Conservation (phyloP, 768 basidiomycete genomes). For the Arthromyces matolae region DNA sequence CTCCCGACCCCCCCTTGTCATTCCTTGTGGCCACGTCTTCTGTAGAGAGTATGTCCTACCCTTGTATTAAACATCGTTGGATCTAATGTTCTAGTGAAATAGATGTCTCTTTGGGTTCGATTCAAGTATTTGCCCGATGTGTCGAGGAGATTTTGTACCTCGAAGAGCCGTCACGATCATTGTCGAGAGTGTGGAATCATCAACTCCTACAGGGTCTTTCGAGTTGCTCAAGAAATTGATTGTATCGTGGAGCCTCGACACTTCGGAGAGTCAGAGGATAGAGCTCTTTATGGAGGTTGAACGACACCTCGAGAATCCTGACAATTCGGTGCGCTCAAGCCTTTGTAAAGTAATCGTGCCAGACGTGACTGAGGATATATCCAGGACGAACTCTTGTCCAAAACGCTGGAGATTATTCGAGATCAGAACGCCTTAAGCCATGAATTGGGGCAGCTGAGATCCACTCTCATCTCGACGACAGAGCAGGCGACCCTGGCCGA, state of each 20-base stretch:
- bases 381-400: slow-evolving; percentile 3
- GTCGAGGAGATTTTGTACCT: slow-evolving; percentile 8
- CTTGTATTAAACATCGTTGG: background rate
- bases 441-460: background rate
- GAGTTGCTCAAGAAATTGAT: slow-evolving; percentile 5
- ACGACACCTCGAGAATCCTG: slow-evolving; percentile 1
- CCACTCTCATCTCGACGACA: background rate
- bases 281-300: slow-evolving; percentile 5
- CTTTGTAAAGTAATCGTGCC: background rate
- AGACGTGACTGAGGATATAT: background rate
- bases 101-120: slow-evolving; percentile 12
- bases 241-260: slow-evolving; percentile 1
- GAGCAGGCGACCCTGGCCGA: slow-evolving; percentile 1
- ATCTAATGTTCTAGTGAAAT: background rate
- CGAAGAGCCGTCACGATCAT: slow-evolving; percentile 9
- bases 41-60: slow-evolving; percentile 53
- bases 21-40: slow-evolving; percentile 76
- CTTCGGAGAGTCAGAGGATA: background rate
- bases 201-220: background rate
- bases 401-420: slow-evolving; percentile 1
- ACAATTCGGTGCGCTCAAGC: slow-evolving; percentile 1
- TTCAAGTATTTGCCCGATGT: slow-evolving; percentile 12
- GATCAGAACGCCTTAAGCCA: slow-evolving; percentile 2
- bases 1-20: slow-evolving; percentile 57
- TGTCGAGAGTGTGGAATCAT: background rate